Percentiles rank a stretch among this genome's conserved stretches.
Evolutionary conservation across 805 yeast species (phyloP).

Genomic region (Kluyveromyces aestuarii): DNA sequence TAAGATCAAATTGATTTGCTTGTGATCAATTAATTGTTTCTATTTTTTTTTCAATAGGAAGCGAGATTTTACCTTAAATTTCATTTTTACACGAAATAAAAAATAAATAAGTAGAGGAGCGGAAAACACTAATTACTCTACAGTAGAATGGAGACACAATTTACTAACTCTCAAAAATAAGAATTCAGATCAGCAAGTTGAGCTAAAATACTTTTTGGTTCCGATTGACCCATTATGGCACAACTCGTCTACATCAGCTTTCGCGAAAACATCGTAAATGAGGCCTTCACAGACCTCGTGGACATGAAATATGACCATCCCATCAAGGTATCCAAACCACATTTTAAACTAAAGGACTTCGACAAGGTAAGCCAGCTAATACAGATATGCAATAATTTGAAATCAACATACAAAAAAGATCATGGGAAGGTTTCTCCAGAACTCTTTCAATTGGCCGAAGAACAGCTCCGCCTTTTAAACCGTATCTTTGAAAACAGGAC

Average conservation of each 20-base stretch:
- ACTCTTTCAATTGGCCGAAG: slow-evolving; percentile 25
- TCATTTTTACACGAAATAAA: too few relatives aligned
- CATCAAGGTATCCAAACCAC: slow-evolving; percentile 1
- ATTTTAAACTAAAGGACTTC: neutral
- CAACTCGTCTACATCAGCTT: slow-evolving; percentile 1
- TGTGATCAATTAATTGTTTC: too few relatives aligned
- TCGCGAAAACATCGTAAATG: slow-evolving; percentile 1
- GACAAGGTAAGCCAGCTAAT: slow-evolving; percentile 1
- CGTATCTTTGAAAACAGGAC: slow-evolving; percentile 45
- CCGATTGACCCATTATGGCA: neutral
- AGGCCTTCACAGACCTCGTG: neutral
- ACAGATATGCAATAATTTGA: neutral
- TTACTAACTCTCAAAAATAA: too few relatives aligned
- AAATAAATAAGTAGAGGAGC: too few relatives aligned
- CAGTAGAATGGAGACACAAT: too few relatives aligned
- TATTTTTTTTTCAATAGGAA: too few relatives aligned
- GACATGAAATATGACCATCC: slow-evolving; percentile 2
- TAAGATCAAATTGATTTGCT: too few relatives aligned
- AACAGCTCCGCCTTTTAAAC: slow-evolving; percentile 38
- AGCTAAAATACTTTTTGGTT: too few relatives aligned
- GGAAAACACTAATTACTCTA: too few relatives aligned
- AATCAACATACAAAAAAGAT: neutral
- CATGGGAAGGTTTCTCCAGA: neutral
- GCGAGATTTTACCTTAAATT: too few relatives aligned
- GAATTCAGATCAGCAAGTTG: too few relatives aligned